Percentiles rank a stretch among this genome's conserved stretches.
Evolutionary conservation across 2,329 filamentous ascomycete genomes (phyloP).

Genomic region (Gliomastix tumulicola): DNA sequence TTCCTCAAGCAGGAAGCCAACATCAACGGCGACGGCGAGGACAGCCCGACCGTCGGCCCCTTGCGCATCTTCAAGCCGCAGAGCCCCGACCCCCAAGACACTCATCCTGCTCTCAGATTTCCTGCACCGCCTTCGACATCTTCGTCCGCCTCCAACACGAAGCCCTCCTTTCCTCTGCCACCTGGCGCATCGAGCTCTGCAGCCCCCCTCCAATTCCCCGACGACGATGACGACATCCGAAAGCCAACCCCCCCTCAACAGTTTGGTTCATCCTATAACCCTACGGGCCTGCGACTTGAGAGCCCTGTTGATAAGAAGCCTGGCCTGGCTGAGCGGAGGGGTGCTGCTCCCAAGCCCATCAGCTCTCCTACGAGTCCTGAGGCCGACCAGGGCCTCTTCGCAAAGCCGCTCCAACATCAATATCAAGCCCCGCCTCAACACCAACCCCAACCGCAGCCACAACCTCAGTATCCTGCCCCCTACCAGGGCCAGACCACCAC

Average conservation of each 20-base stretch:
- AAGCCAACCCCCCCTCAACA: constrained; percentile 37
- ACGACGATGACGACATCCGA: constrained; percentile 55
- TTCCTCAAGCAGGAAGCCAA: constrained; percentile 35
- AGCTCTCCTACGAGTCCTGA: constrained; percentile 77
- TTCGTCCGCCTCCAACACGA: constrained; percentile 33
- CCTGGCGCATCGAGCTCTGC: constrained; percentile 66
- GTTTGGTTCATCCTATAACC: constrained; percentile 38
- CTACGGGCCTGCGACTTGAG: constrained; percentile 47
- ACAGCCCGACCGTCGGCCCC: constrained; percentile 70
- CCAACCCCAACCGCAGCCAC: too few species aligned
- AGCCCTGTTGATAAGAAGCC: constrained; percentile 51
- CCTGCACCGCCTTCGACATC: constrained; percentile 37
- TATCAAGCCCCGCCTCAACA: too few species aligned
- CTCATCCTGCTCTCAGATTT: constrained; percentile 35
- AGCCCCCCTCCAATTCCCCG: constrained; percentile 62
- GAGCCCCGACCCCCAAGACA: constrained; percentile 49
- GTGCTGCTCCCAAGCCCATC: constrained; percentile 73
- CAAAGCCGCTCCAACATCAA: constrained; percentile 50
- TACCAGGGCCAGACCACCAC: constrained; percentile 47
- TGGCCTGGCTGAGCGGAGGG: constrained; percentile 72
- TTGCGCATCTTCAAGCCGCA: constrained; percentile 78
- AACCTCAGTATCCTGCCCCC: constrained; percentile 33
- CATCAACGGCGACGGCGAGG: constrained; percentile 36
- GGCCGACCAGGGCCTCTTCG: constrained; percentile 72
- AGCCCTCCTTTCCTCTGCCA: constrained; percentile 56